Conservation (phyloP, 2,329 filamentous ascomycete genomes). For the Colletotrichum tabaci region DNA sequence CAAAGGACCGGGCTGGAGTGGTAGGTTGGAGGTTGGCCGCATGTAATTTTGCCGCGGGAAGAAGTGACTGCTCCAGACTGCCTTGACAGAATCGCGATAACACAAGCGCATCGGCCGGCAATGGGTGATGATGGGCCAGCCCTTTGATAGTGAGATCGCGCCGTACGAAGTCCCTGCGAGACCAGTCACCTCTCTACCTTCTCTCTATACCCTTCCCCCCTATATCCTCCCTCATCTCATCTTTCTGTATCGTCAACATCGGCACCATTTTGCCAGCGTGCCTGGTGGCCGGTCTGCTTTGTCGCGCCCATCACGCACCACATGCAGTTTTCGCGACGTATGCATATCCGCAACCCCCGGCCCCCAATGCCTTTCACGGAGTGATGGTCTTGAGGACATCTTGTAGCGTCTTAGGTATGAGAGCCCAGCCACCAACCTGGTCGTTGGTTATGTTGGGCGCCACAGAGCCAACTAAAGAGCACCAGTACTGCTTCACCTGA, state of each 20-base stretch:
- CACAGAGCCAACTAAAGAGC: not conserved
- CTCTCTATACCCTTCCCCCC: too few species aligned
- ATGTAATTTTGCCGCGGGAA: too few species aligned
- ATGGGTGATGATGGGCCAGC: too few species aligned
- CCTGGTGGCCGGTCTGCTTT: not conserved
- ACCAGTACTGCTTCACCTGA: constrained; percentile 11
- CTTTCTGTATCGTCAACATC: not conserved
- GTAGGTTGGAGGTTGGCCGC: too few species aligned
- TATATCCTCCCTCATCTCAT: too few species aligned
- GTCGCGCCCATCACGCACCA: not conserved
- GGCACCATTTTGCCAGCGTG: not conserved
- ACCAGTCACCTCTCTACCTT: not conserved
- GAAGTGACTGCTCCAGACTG: too few species aligned
- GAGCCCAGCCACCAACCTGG: not conserved
- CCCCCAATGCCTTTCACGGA: constrained; percentile 9
- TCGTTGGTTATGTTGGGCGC: not conserved
- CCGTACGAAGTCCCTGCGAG: not conserved
- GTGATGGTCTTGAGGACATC: not conserved
- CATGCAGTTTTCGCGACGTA: not conserved
- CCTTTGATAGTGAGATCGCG: not conserved
- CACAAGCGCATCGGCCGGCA: too few species aligned
- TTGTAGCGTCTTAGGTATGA: not conserved
- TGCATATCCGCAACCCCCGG: not conserved
- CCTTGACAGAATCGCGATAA: too few species aligned
- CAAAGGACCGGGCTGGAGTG: too few species aligned